Base-by-base conservation (phyloP, 495 filamentous ascomycete genomes). In the Trichoderma orchidacearum region DNA sequence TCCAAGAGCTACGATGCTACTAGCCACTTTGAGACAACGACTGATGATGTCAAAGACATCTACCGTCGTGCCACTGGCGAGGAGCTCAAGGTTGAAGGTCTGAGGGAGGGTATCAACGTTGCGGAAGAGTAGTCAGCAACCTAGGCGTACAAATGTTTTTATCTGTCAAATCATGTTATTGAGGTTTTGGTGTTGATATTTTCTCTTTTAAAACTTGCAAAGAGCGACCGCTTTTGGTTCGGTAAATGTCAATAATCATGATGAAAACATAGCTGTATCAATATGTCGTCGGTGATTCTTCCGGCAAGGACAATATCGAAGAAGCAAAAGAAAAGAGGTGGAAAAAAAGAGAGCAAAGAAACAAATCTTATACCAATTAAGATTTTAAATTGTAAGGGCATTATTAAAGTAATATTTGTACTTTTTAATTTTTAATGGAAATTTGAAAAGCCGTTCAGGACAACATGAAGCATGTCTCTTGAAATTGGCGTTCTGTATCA, bases 1-100 rank as follows among this genome's bases (percentile, higher is more conserved):
- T 95, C 90, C 62, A 95, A 92, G 80, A 95, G 90, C 76, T 99
- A 99, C 70, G 93, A 99, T 67, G 85, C 93, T 30, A 94, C 88
- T 59, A 93, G 87, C 63, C 93, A 99, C 76, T 99, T 99, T 64
- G 93, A 99, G 80, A 95, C 89, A 12, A 79, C 75, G 17, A 76
- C 73, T 76, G 94, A 95, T 69, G 90, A 99, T 70, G 90, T 99
- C 61, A 85, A 83, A 71, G 89, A 96, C 68, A 86, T 99, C 62
- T 99, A 96, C 72, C 78, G 79, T 57, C 85, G 94, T 62, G 86
- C 87, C 53, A 82, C 87, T 61, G 89, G 90, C 35, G 84, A 95
- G 70, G 90, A 96, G 67, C 75, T 99, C 59, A 85, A 90, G 60
- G 75, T 81, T 18, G 76, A 81, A 66, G 77, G 76, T 25, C 66